These are phyloP conservation scores for Penicillium roqueforti DNA, from an alignment of 495 filamentous ascomycete genomes.

Conservation along the genomic window DNA sequence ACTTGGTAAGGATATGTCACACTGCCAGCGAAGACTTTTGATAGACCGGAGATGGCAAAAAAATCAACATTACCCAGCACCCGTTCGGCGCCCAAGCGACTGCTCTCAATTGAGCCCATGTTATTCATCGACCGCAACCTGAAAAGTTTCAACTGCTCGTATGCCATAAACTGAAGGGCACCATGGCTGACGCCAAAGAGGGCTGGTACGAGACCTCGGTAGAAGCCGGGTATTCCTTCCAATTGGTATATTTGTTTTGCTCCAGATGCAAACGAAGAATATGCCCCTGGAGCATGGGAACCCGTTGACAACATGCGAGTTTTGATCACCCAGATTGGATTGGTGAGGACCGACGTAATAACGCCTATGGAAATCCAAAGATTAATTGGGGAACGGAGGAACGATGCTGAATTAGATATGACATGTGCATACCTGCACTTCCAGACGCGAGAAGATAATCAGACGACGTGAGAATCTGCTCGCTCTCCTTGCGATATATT, in stretches of 20 bases:
- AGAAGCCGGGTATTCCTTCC: constrained; percentile 77
- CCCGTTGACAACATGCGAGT: constrained; percentile 93
- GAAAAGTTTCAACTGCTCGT: constrained; percentile 77
- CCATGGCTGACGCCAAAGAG: constrained; percentile 92
- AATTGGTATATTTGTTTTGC: constrained; percentile 54
- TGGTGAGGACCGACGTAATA: constrained; percentile 75
- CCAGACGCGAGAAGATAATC: constrained; percentile 85
- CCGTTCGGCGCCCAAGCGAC: constrained; percentile 10
- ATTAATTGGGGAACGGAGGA: neutral
- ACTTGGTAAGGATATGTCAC: constrained; percentile 95
- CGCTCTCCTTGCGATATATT: constrained; percentile 11
- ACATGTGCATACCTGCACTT: constrained; percentile 52
- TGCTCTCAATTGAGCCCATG: neutral
- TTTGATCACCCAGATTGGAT: constrained; percentile 98
- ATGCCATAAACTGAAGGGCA: constrained; percentile 92
- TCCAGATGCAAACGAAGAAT: constrained; percentile 70
- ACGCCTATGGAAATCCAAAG: constrained; percentile 38
- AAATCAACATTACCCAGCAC: constrained; percentile 70
- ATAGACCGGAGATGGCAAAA: constrained; percentile 68
- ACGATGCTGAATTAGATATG: neutral
- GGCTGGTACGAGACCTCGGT: constrained; percentile 75
- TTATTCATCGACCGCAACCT: constrained; percentile 25
- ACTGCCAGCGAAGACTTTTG: constrained; percentile 81
- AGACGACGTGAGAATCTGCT: constrained; percentile 50
- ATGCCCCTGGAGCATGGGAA: constrained; percentile 67